Conservation (phyloP, 805 yeast genomes). For the Priceomyces medius region DNA sequence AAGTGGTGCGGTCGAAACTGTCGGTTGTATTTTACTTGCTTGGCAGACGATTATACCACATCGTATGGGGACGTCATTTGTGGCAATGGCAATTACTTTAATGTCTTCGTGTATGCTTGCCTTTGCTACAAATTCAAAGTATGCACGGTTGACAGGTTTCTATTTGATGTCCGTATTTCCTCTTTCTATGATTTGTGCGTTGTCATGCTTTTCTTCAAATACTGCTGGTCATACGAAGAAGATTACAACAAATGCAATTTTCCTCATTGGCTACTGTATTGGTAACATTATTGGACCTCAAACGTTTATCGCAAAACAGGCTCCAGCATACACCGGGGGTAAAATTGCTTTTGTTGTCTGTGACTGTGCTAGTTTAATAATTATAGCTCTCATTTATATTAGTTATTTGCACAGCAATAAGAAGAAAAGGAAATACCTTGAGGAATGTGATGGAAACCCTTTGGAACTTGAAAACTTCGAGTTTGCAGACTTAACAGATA, state of each 20-base stretch:
- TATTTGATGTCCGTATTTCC: conserved; percentile 29
- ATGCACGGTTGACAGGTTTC: conserved; percentile 20
- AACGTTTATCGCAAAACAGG: conserved; percentile 11
- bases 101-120: conserved; percentile 37
- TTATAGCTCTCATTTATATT: conserved; percentile 6
- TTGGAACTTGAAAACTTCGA: conserved; percentile 38
- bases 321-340: conserved; percentile 15
- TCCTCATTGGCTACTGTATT: conserved; percentile 12
- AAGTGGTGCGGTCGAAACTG: conserved; percentile 35
- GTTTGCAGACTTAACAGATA: conserved; percentile 54
- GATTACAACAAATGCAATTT: conserved; percentile 10
- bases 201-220: conserved; percentile 19
- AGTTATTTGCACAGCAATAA: conserved; percentile 12
- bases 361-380: conserved; percentile 4
- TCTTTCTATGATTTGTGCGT: conserved; percentile 21
- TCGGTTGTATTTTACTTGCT: conserved; percentile 21
- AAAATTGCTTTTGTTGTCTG: conserved; percentile 12
- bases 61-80: conserved; percentile 21
- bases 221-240: conserved; percentile 3
- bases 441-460: conserved; percentile 16
- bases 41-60: conserved; percentile 26
- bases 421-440: conserved; percentile 9
- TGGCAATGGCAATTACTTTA: conserved; percentile 13
- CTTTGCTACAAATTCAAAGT: conserved; percentile 31
- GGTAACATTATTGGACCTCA: conserved; percentile 15